Conservation (phyloP, 2,329 filamentous ascomycete genomes). For the Pseudogymnoascus sp. region DNA sequence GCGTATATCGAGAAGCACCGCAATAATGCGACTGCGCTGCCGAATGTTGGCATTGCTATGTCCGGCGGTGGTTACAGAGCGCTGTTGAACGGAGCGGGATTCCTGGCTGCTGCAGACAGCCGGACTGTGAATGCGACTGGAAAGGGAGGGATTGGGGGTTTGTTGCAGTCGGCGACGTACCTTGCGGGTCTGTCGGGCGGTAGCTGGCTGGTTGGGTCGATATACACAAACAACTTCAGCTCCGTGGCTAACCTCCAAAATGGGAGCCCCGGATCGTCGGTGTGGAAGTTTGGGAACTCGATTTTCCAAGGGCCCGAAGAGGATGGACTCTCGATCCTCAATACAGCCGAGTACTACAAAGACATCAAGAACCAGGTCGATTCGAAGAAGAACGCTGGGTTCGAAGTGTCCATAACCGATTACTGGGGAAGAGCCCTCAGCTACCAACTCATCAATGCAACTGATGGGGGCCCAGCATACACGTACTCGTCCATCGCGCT, state of each 20-base stretch:
- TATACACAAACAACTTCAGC: conserved; percentile 72
- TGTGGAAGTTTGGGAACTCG: conserved; percentile 57
- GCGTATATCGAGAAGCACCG: conserved; percentile 57
- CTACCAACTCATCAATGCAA: conserved; percentile 74
- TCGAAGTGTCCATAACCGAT: conserved; percentile 69
- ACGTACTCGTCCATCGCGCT: conserved; percentile 75
- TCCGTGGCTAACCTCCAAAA: conserved; percentile 51
- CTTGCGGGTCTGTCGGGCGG: conserved; percentile 74
- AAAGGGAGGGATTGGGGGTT: conserved; percentile 64
- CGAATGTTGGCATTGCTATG: conserved; percentile 67
- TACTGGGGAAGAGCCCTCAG: conserved; percentile 83
- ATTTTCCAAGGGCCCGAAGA: conserved; percentile 51
- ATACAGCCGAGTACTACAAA: conserved; percentile 53
- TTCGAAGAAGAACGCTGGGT: conserved; percentile 56
- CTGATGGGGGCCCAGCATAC: conserved; percentile 63
- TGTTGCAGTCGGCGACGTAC: conserved; percentile 76
- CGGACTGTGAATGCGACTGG: conserved; percentile 55
- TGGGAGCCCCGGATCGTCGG: conserved; percentile 32
- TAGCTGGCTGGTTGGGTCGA: conserved; percentile 74
- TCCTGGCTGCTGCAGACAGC: conserved; percentile 68
- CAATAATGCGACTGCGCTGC: conserved; percentile 48
- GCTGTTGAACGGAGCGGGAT: conserved; percentile 76
- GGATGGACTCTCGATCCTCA: conserved; percentile 43
- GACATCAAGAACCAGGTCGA: conserved; percentile 50
- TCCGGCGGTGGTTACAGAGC: conserved; percentile 83